Base-by-base conservation (phyloP, 306 rosid species). In the Corylus americana region DNA sequence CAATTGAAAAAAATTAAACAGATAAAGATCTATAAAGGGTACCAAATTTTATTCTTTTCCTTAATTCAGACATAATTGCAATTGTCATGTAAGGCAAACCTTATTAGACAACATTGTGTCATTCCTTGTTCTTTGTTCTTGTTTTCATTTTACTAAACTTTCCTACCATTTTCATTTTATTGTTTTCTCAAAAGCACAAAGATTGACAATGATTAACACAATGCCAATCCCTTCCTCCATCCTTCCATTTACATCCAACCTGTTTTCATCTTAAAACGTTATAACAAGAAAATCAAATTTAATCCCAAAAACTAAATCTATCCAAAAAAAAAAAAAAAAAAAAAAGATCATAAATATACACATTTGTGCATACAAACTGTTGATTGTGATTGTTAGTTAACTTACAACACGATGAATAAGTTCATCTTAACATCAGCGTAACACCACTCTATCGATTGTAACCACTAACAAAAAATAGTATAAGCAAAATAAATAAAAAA, bases 1-100 rank as follows among this genome's bases (percentile, higher is more conserved):
- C 22, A 62, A 48, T 57, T 71, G 66, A 63, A 78, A 82, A 66
- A 77, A 55, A 82, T 31, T 35, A 55, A 77, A 55, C 9, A 39
- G 68, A 51, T 18, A 51, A 51, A 51, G 55, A 51, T 51, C 55
- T 51, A 51, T 5, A 3, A 18, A 18, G 25, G 25, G 22, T 55
- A 55, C 25, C 25, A 6, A 22, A 55, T 7, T 18, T 55, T 17
- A 18, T n/a, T n/a, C 11, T 48, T 48, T 8, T 48, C 51, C 51
- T 48, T 48, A 48, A 11, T 48, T 48, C 51, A 48, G 51, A 48
- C 51, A 48, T 12, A 48, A 12, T 48, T 11, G 10, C 51, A 8
- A 48, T 48, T 11, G 27, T 8, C 31, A 58, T 12, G 18, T 14
- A 12, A 12, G 6, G 14, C 57, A 22, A 58, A 58, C 51, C 51